Base-by-base conservation (phyloP, 2,329 filamentous ascomycete genomes). In the Botrytis squamosa region DNA sequence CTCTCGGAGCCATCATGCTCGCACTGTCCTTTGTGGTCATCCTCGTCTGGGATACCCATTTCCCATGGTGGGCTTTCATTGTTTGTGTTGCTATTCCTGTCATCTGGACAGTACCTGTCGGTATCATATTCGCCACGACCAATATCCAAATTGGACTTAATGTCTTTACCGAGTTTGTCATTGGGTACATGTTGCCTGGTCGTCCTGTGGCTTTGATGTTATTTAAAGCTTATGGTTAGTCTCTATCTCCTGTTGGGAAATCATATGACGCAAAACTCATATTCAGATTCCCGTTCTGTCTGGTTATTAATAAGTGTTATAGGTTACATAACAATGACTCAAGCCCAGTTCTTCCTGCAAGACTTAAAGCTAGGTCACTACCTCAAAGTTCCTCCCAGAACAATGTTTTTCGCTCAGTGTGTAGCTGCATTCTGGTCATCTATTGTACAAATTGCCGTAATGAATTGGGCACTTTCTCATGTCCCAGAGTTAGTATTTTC, bases 371-470 rank as follows among this genome's bases (percentile, higher is more conserved):
- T 88, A 22, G 86, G 85, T 12, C 84, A 85, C 77, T 85, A 85
- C 75, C 86, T 87, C 84, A 87, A 87, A 66, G 74, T 55, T 16
- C 42, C 70, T 25, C 57, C 59, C 14, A 89, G 88, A 62, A 83
- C 86, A 2, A 85, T 85, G 3, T 92, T 92, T 82, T 85, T 87
- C 82, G 85, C 86, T 4, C 90, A 92, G 80, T 49, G 42, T 46
- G 94, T 92, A 81, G 85, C 86, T 0, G 75, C 73, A 70, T 84
- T 88, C 76, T 89, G 88, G 0, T 60, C 49, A 16, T 60, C 49
- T 6, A 87, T 91, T 76, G 87, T 92, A 68, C 90, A 92, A 80
- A 86, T 92, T 72, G 81, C 85, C 9, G 88, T 91, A 3, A 85
- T 92, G 75, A 91, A 91, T 78, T 84, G 88, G 71, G 87, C 89